Percentiles rank a stretch among this genome's conserved stretches.
Conservation (phyloP, 495 filamentous ascomycete species). For the Polyplosphaeria fusca region DNA sequence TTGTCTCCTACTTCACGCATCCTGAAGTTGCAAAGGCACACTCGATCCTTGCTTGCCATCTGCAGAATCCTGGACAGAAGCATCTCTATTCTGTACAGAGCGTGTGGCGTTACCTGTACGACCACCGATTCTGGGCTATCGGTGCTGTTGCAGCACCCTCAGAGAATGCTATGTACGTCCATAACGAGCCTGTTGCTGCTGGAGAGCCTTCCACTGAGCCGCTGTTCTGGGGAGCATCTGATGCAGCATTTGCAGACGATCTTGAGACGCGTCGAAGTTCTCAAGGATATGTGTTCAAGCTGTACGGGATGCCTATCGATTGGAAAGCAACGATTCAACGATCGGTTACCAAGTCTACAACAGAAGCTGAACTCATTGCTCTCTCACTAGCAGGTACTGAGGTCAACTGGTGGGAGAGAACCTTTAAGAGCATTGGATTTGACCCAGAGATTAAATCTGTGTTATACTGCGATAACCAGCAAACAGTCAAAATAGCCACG, state of each 20-base stretch:
- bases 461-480: conserved; percentile 18
- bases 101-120: not conserved
- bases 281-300: conserved; percentile 32
- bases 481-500: conserved; percentile 10
- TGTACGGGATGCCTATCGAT: conserved; percentile 32
- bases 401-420: conserved; percentile 5
- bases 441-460: not conserved
- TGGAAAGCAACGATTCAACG: conserved; percentile 35
- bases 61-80: not conserved
- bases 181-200: not conserved
- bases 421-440: conserved; percentile 6
- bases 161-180: too few species aligned
- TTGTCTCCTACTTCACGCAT: conserved; percentile 4
- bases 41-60: conserved; percentile 4
- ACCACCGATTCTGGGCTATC: not conserved
- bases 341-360: conserved; percentile 36
- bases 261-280: conserved; percentile 7
- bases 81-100: not conserved
- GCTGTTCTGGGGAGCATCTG: conserved; percentile 17
- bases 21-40: conserved; percentile 7
- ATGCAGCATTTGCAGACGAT: conserved; percentile 21
- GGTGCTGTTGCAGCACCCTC: not conserved
- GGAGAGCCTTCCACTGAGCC: too few species aligned
- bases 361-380: conserved; percentile 34
- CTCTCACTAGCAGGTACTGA: conserved; percentile 27